These are phyloP conservation scores for Picochlorum sp. DNA, from an alignment of 139 green algal genomes.

Conservation along the genomic window DNA sequence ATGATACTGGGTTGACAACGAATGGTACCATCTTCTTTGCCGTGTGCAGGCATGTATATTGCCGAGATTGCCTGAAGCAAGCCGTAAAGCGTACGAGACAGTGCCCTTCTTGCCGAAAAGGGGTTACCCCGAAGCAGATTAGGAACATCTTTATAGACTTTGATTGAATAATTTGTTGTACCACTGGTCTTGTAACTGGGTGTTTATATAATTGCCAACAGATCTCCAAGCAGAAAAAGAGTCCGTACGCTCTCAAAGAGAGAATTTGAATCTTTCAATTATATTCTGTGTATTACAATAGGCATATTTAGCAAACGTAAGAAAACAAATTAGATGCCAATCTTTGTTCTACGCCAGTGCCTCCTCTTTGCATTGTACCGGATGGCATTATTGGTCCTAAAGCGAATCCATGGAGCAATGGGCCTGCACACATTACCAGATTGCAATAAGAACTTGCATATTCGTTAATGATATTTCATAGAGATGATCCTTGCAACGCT, in stretches of 20 bases:
- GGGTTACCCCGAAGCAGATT: slow-evolving; percentile 17
- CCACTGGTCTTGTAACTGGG: not conserved
- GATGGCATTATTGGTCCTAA: slow-evolving; percentile 90
- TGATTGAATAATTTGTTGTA: not conserved
- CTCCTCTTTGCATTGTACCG: slow-evolving; percentile 93
- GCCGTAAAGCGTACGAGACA: slow-evolving; percentile 38
- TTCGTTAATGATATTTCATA: not conserved
- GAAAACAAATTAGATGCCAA: slow-evolving; percentile 54
- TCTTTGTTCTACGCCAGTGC: slow-evolving; percentile 93
- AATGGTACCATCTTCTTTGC: not conserved
- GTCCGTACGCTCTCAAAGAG: no score
- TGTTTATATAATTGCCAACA: no score
- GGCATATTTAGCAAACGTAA: not conserved
- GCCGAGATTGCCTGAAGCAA: slow-evolving; percentile 25
- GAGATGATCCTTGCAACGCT: no score
- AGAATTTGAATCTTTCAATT: no score
- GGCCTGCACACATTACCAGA: slow-evolving; percentile 31
- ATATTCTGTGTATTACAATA: no score
- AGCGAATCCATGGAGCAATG: slow-evolving; percentile 92
- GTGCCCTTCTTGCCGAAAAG: slow-evolving; percentile 45
- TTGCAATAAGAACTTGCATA: not conserved
- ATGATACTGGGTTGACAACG: not conserved
- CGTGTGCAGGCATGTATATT: slow-evolving; percentile 58
- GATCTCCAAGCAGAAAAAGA: no score
- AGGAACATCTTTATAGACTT: slow-evolving; percentile 27